Evolutionary conservation across 192 early-diverging fungal species (phyloP), one percentile per base, ranked within the genome.

Genomic region (Podila epigama): DNA sequence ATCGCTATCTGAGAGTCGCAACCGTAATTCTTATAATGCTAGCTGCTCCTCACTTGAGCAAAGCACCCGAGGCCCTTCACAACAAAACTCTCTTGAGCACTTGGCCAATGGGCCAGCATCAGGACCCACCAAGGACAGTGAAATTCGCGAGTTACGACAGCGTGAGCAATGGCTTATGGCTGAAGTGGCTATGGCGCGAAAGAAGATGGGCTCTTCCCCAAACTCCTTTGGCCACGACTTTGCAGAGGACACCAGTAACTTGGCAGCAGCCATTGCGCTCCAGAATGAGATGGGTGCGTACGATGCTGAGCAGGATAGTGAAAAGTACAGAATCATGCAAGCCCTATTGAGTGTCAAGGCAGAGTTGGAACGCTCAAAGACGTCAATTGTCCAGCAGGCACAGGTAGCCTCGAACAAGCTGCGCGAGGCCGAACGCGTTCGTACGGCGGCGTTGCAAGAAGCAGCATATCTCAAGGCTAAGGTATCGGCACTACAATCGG

Each of bases 381-480:
- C 60, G 22, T 77, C 66, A 28, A 81, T 88, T 53, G 81, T 68
- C 5, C 68, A 75, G 16, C 83, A 86, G 51, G 69, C 81, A 9
- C 82, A 88, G 42, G 51, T 75, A 7, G 65, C 84, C 3, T 84
- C 82, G 18, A 60, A 81, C 33, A 85, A 81, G 57, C 62, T 88
- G 11, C 69, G 68, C 10, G 81, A 83, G 29, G 80, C 85, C n/a
- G 85, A 88, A 51, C 63, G 80, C 18, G 79, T 84, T 25, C 78
- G 84, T 6, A 82, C 81, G 1, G 87, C 85, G 7, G 87, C 87
- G 3, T 59, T 88, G 35, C 81, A 88, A 53, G 87, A 88, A 51
- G 85, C 87, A 9, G 82, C 81, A 0, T 86, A 86, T 36, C 81
- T 83, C 31, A 86, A 85, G 63, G 79, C 85, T 5, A 84, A 85